A percentile compares a stretch with the other conserved stretches of the same genome.
Conservation (phyloP, 2,329 filamentous ascomycete genomes). For the Fusarium sarcochroum region DNA sequence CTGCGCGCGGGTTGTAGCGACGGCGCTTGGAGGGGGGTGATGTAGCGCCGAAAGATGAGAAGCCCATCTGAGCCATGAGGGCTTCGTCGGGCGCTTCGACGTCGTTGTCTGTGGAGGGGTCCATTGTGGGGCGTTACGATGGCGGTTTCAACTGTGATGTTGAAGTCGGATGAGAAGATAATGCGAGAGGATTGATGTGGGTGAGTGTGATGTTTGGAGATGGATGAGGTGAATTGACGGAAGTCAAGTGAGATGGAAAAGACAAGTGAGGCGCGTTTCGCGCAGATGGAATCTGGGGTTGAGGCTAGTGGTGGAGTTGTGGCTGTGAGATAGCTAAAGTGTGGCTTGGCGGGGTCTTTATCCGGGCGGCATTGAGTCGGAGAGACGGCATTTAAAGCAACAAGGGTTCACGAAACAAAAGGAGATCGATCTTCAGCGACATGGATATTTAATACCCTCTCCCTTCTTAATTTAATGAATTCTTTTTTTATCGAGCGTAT, state of each 20-base stretch:
- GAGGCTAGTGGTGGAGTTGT: constrained; percentile 37
- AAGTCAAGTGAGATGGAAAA: constrained; percentile 32
- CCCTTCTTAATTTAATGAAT: background rate
- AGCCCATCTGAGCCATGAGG: constrained; percentile 79
- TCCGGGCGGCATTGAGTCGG: no score
- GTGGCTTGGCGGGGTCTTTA: constrained; percentile 17
- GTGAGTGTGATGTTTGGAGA: constrained; percentile 10
- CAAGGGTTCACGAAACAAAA: constrained; percentile 1
- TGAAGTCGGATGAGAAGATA: background rate
- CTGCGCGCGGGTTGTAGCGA: constrained; percentile 72
- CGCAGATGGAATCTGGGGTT: constrained; percentile 46
- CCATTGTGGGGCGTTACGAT: constrained; percentile 13
- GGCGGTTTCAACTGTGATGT: background rate
- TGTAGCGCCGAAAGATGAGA: constrained; percentile 76
- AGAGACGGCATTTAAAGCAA: background rate
- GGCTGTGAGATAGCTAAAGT: constrained; percentile 31
- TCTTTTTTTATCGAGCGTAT: background rate
- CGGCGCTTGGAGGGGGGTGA: constrained; percentile 73
- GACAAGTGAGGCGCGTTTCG: constrained; percentile 32
- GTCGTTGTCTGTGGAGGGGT: constrained; percentile 17
- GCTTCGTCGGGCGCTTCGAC: constrained; percentile 50
- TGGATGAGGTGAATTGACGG: constrained; percentile 18
- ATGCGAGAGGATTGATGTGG: background rate
- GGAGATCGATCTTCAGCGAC: background rate
- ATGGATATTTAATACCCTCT: background rate